These are phyloP conservation scores for Fusarium udum DNA, from an alignment of 2,329 filamentous ascomycete species.

Conservation along the genomic window DNA sequence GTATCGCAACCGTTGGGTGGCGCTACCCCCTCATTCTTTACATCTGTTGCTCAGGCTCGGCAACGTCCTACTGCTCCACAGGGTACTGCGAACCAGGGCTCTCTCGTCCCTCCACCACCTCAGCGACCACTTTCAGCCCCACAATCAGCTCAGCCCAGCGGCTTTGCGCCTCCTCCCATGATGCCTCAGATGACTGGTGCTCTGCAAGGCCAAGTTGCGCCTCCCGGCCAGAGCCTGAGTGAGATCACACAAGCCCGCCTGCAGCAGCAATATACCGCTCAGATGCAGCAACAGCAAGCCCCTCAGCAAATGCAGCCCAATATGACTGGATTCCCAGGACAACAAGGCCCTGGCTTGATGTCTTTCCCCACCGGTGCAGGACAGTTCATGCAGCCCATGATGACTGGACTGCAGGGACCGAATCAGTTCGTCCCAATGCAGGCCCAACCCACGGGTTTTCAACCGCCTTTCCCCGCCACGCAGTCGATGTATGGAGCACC, in stretches of 20 bases:
- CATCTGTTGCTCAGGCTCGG: conserved; percentile 55
- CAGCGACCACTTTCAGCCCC: conserved; percentile 87
- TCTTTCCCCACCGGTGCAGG: conserved; percentile 49
- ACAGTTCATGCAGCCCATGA: conserved; percentile 59
- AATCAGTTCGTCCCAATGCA: conserved; percentile 61
- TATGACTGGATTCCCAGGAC: conserved; percentile 49
- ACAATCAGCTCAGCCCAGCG: conserved; percentile 78
- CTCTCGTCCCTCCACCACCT: conserved; percentile 79
- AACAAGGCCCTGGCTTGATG: conserved; percentile 51
- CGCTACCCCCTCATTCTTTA: conserved; percentile 69
- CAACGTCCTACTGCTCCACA: conserved; percentile 48
- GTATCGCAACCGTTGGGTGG: conserved; percentile 59
- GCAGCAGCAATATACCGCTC: conserved; percentile 67
- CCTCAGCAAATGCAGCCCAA: conserved; percentile 52
- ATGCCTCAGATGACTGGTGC: conserved; percentile 86
- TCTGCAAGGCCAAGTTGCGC: conserved; percentile 69
- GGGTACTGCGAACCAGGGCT: conserved; percentile 60
- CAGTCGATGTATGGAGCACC: conserved; percentile 58
- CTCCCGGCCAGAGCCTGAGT: conserved; percentile 78
- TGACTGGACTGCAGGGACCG: conserved; percentile 55
- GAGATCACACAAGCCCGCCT: conserved; percentile 75
- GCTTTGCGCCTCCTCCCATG: conserved; percentile 77
- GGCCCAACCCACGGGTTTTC: conserved; percentile 72
- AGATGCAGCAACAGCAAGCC: conserved; percentile 54
- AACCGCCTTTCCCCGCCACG: conserved; percentile 54